Evolutionary conservation across 257 asterid species (phyloP).

Genomic region (Nyctanthes arbortristis): DNA sequence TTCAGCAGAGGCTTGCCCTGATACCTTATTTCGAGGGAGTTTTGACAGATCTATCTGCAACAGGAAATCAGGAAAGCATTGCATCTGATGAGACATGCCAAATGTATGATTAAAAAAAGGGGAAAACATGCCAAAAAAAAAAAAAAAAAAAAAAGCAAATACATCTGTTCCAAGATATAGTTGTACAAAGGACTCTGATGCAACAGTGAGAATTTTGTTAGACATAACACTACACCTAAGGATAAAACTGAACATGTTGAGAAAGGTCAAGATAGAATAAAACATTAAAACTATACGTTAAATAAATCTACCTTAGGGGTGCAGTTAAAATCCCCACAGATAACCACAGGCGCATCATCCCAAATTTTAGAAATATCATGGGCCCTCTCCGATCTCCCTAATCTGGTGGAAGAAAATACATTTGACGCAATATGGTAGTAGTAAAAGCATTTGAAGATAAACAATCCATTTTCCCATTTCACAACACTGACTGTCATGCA

Average conservation of each 20-base stretch:
- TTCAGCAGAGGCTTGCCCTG: constrained; percentile 78
- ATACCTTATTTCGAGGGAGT: constrained; percentile 70
- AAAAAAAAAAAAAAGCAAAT: constrained; percentile 19
- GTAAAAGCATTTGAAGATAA: constrained; percentile 9
- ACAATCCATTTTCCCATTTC: background rate
- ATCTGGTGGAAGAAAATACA: constrained; percentile 52
- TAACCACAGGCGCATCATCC: constrained; percentile 81
- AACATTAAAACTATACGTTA: constrained; percentile 11
- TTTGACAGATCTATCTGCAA: constrained; percentile 80
- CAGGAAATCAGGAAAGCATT: constrained; percentile 25
- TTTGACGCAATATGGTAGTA: constrained; percentile 12
- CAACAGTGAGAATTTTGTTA: constrained; percentile 21
- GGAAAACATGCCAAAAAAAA: background rate
- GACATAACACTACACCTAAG: constrained; percentile 25
- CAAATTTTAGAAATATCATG: constrained; percentile 79
- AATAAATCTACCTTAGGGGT: constrained; percentile 70
- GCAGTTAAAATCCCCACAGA: constrained; percentile 98
- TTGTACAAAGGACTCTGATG: constrained; percentile 91
- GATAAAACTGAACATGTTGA: constrained; percentile 12
- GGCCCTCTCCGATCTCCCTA: constrained; percentile 80
- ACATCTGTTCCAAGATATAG: constrained; percentile 75
- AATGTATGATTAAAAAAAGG: constrained; percentile 17
- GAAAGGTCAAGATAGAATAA: constrained; percentile 15
- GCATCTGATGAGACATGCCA: constrained; percentile 14
- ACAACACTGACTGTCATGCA: too few relatives aligned